These are phyloP conservation scores for Cerioporus squamosus DNA, from an alignment of 1,284 basidiomycete species.

Conservation along the genomic window DNA sequence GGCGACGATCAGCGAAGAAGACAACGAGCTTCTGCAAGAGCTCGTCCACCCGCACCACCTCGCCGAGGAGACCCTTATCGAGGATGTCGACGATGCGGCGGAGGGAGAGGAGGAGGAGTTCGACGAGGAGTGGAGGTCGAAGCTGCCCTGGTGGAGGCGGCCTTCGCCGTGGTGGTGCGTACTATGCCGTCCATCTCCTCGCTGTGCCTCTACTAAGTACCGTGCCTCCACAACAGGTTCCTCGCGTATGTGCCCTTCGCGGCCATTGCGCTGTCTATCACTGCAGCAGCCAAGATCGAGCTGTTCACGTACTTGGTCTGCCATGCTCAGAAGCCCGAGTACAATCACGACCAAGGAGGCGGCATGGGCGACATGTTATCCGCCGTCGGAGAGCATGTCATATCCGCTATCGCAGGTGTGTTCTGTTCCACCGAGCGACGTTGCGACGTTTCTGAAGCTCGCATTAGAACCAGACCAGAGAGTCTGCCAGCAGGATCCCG, in stretches of 20 bases:
- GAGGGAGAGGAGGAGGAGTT: conserved; percentile 25
- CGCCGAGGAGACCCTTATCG: conserved; percentile 41
- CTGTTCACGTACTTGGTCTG: conserved; percentile 37
- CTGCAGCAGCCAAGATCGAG: conserved; percentile 69
- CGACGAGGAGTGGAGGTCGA: conserved; percentile 33
- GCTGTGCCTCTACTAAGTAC: neutral
- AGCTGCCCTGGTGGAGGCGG: conserved; percentile 67
- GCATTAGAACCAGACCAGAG: conserved; percentile 26
- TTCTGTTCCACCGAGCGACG: neutral
- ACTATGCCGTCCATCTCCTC: conserved; percentile 7
- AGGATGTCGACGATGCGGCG: conserved; percentile 25
- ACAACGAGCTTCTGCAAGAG: conserved; percentile 51
- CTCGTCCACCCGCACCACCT: conserved; percentile 48
- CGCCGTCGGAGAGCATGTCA: neutral
- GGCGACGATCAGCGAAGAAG: conserved; percentile 47
- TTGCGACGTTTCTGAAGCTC: neutral
- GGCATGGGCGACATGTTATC: conserved; percentile 1
- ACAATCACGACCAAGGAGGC: conserved; percentile 20
- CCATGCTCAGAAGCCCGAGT: conserved; percentile 30
- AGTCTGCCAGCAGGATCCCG: conserved; percentile 70
- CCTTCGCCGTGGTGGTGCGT: conserved; percentile 73
- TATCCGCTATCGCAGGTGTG: neutral
- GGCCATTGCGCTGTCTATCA: conserved; percentile 55
- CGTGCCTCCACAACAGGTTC: conserved; percentile 48
- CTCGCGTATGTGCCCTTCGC: conserved; percentile 55